phyloP scores from a whole-genome alignment of 176 grass and related monocot genomes.

The Bolboschoenus planiculmis region DNA sequence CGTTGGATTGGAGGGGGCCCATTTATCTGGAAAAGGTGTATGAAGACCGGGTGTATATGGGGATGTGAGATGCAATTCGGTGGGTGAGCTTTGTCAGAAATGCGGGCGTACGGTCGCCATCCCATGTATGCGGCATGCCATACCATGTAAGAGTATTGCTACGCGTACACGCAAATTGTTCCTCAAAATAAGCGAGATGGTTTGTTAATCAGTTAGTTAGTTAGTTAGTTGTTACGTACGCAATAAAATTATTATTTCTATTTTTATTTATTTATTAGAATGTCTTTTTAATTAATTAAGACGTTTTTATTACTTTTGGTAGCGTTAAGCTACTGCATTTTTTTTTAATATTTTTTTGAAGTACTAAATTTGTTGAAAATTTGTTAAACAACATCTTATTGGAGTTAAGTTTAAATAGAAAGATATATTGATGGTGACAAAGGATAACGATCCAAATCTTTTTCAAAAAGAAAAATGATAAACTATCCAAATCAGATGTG shows the following conservation, averaged over 20 bases:
- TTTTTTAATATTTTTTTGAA: background rate
- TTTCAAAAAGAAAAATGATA: background rate
- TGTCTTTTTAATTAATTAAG: background rate
- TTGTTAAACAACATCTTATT: background rate
- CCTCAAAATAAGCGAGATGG: background rate
- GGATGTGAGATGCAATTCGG: background rate
- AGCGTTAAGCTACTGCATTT: background rate
- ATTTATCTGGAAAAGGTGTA: background rate
- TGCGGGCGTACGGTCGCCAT: conserved; percentile 5
- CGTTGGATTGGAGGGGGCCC: background rate
- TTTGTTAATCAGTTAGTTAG: too few species aligned
- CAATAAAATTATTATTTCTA: background rate
- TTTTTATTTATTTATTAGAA: background rate
- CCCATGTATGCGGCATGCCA: background rate
- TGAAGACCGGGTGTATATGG: background rate
- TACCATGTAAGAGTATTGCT: background rate
- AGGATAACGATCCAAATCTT: background rate
- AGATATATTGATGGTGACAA: background rate
- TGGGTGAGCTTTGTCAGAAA: conserved; percentile 14
- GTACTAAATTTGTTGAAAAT: background rate
- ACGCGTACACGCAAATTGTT: background rate
- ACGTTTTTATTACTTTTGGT: background rate
- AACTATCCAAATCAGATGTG: background rate
- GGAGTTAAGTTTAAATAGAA: background rate
- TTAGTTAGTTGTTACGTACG: background rate